Conservation (phyloP, 2,329 filamentous ascomycete species). For the Botryotinia globosa region DNA sequence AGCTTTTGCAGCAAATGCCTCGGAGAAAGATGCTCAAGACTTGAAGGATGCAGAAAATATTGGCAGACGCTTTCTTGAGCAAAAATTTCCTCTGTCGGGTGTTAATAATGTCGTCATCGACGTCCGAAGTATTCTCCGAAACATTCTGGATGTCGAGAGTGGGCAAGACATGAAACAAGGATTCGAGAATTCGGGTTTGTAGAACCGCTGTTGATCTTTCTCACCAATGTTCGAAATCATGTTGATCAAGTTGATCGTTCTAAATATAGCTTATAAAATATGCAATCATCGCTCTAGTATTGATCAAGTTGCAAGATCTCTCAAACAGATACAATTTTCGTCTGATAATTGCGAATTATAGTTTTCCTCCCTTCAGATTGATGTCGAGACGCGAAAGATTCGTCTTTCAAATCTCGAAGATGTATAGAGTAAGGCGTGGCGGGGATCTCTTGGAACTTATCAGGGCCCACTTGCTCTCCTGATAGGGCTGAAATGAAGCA, state of each 20-base stretch:
- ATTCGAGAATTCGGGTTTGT: conserved; percentile 19
- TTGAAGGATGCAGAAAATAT: conserved; percentile 65
- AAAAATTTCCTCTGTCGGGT: conserved; percentile 32
- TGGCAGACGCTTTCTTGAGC: conserved; percentile 56
- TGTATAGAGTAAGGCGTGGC: background rate
- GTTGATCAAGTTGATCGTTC: conserved; percentile 2
- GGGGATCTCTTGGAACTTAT: background rate
- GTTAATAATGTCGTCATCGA: conserved; percentile 27
- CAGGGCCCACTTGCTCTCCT: background rate
- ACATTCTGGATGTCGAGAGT: conserved; percentile 27
- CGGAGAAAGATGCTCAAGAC: conserved; percentile 58
- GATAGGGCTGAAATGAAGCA: conserved; percentile 5
- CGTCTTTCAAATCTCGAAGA: background rate
- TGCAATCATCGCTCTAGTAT: background rate
- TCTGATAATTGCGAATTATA: background rate
- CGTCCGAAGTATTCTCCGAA: conserved; percentile 33
- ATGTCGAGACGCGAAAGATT: background rate
- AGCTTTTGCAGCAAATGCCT: conserved; percentile 66
- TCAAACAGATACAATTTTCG: background rate
- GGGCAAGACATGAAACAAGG: conserved; percentile 20
- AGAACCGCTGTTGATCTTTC: background rate
- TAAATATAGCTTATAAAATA: conserved; percentile 14
- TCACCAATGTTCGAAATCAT: conserved; percentile 12
- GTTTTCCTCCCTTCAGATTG: background rate
- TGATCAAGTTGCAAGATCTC: background rate